phyloP scores from a whole-genome alignment of 2,329 filamentous ascomycete genomes.

The Fusarium odoratissimum region DNA sequence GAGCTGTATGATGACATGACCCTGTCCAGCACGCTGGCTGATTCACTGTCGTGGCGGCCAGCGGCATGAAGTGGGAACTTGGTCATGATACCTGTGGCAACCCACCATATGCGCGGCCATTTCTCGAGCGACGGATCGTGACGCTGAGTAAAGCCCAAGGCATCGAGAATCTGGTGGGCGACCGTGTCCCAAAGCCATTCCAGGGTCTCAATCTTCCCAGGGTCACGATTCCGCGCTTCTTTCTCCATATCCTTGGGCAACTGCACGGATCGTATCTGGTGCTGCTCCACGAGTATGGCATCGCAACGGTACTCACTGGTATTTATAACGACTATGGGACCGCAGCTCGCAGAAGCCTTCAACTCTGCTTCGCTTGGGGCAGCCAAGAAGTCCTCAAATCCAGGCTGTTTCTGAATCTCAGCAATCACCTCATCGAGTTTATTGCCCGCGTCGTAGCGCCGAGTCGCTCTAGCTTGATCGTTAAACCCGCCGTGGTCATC shows the following conservation, averaged over 20 bases:
- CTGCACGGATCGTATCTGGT: neutral
- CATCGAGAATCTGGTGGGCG: neutral
- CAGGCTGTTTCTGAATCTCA: neutral
- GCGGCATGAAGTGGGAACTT: constrained; percentile 7
- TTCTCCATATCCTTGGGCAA: neutral
- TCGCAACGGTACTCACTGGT: neutral
- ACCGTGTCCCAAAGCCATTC: neutral
- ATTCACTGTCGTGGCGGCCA: neutral
- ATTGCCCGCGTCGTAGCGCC: neutral
- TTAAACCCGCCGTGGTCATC: neutral
- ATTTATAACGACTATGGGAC: neutral
- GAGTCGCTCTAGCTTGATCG: neutral
- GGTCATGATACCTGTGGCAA: neutral
- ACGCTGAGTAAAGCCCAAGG: neutral
- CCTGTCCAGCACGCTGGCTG: neutral
- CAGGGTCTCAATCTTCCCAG: neutral
- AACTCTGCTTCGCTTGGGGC: neutral
- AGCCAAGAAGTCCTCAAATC: neutral
- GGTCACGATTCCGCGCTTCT: neutral
- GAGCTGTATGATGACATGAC: neutral
- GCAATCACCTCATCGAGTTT: neutral
- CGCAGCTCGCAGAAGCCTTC: fast-evolving
- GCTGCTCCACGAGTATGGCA: neutral
- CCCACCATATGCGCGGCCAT: neutral
- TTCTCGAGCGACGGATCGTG: fast-evolving